These are phyloP conservation scores for Plasmopara muralis DNA, from an alignment of 352 stramenopile species.

Conservation along the genomic window DNA sequence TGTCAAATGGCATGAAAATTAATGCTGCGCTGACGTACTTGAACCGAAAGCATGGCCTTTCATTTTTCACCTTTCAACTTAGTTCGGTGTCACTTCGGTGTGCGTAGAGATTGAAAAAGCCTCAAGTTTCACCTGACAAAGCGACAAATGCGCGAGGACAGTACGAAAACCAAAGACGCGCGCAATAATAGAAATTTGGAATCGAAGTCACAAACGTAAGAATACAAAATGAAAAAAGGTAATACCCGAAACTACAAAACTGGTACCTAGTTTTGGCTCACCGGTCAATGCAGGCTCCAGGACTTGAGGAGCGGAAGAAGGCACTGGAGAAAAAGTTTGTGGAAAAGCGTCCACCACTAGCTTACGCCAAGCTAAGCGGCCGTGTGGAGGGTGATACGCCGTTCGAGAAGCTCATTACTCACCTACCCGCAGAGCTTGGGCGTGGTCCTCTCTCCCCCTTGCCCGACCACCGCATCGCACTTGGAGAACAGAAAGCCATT, in stretches of 20 bases:
- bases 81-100: neutral
- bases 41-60: too few relatives aligned
- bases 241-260: too few relatives aligned
- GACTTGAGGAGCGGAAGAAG: slow-evolving; percentile 63
- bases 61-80: too few relatives aligned
- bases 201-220: too few relatives aligned
- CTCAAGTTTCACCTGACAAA: neutral
- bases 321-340: slow-evolving; percentile 73
- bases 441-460: slow-evolving; percentile 36
- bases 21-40: too few relatives aligned
- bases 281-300: slow-evolving; percentile 10
- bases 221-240: too few relatives aligned
- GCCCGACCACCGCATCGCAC: slow-evolving; percentile 40
- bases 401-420: slow-evolving; percentile 75
- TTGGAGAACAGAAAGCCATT: slow-evolving; percentile 81
- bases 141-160: neutral
- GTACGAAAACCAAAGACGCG: too few relatives aligned
- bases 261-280: neutral
- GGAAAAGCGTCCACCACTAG: slow-evolving; percentile 66
- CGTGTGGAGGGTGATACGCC: slow-evolving; percentile 48
- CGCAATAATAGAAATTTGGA: too few relatives aligned
- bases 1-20: too few relatives aligned
- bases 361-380: slow-evolving; percentile 71
- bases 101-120: slow-evolving; percentile 13
- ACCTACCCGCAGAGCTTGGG: slow-evolving; percentile 66